Evolutionary conservation across 148 eudicot species (phyloP), one percentile per base, ranked within the genome.

Genomic region (Diospyros lotus): DNA sequence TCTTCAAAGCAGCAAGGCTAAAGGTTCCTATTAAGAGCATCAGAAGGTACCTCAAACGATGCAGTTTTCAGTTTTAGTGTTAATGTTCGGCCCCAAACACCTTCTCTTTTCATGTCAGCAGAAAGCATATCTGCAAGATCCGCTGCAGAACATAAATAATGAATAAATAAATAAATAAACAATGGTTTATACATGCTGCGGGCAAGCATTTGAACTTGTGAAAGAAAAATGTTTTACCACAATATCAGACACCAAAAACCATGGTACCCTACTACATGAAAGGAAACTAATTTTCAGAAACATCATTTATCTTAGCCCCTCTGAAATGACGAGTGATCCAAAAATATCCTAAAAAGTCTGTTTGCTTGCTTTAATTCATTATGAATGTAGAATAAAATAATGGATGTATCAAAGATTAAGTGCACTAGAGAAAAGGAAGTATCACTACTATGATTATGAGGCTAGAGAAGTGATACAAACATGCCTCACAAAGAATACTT

Each of bases 41-140:
- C 63, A 80, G 56, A 54, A 8, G 66, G 78, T 81, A 95, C 98
- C 97, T 95, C 98, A 86, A 95, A 95, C 46, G 85, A 76, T 54
- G 93, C 91, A 80, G 93, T 95, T 81, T 95, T 95, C 69, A 92
- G 78, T 83, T 92, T 95, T 59, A 95, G 86, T 6, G 98, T 95
- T 86, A 95, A 79, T 69, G 89, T 92, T 74, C 89, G 89, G 73
- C 96, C 98, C 80, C 69, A 64, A 79, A 95, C 94, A 76, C 86
- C 88, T 81, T 88, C 96, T 79, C 84, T 90, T 73, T 85, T 81
- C 93, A 95, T 80, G 78, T 95, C 98, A 76, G 85, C 75, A 73
- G 97, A 88, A 70, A 95, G 91, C 91, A 84, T 87, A 67, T 89
- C 93, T 12, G 97, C 86, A 83, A 95, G 98, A 76, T 95, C 98